Evolutionary conservation across 352 stramenopile genomes (phyloP).

Genomic region (Globisporangium sylvaticum): DNA sequence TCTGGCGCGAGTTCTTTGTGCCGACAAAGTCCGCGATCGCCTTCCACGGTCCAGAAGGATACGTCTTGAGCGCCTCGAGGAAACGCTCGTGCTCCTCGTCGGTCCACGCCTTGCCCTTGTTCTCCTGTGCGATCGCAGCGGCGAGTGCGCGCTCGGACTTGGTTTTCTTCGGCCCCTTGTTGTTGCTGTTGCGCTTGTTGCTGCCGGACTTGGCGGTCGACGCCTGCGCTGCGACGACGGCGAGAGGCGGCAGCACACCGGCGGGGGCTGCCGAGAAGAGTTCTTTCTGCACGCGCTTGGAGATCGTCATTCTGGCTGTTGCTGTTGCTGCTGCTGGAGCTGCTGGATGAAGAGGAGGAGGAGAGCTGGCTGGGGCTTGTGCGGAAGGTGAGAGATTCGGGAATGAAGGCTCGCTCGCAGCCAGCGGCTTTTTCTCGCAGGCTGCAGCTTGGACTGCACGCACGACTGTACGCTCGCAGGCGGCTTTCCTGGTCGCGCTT

Average conservation of each 20-base stretch:
- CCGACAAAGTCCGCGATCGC: conserved; percentile 54
- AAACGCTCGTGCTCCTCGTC: conserved; percentile 51
- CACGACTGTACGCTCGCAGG: neutral
- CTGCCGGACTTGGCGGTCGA: neutral
- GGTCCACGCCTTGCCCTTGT: conserved; percentile 60
- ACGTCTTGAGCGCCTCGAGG: conserved; percentile 50
- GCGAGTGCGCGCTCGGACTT: conserved; percentile 18
- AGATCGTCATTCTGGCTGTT: conserved; percentile 41
- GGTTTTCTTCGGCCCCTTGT: conserved; percentile 8
- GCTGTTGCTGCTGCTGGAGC: neutral
- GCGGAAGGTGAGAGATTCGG: conserved; percentile 7
- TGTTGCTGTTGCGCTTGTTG: neutral
- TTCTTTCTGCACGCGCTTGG: conserved; percentile 53
- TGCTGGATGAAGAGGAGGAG: neutral
- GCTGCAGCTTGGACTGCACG: neutral
- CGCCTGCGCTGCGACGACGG: conserved; percentile 11
- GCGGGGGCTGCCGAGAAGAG: conserved; percentile 38
- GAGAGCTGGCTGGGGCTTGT: neutral
- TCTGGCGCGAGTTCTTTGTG: conserved; percentile 53
- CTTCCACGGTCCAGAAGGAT: conserved; percentile 58
- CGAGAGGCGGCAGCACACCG: conserved; percentile 22
- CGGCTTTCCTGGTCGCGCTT: neutral
- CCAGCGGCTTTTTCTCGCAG: neutral
- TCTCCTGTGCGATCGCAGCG: conserved; percentile 28
- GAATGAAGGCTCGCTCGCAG: conserved; percentile 1